Evolutionary conservation across 108 stramenopile species (phyloP).

Genomic region (Cyclostephanos tholiformis): DNA sequence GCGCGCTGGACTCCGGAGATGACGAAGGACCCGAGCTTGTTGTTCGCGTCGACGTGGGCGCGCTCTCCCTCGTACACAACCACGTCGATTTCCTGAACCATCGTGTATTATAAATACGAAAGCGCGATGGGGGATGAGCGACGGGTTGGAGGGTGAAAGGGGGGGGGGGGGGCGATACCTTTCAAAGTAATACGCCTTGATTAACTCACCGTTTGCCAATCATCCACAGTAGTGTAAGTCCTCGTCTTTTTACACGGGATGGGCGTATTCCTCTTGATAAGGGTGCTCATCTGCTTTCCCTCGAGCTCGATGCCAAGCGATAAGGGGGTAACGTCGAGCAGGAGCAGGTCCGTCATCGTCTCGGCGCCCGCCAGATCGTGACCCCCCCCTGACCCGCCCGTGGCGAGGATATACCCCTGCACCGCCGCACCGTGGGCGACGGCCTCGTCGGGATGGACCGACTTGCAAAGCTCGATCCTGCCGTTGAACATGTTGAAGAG

Average conservation of each 20-base stretch:
- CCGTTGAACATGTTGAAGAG: conserved; percentile 69
- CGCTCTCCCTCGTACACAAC: conserved; percentile 89
- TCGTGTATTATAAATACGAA: background rate
- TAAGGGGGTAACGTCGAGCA: conserved; percentile 89
- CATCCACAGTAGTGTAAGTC: conserved; percentile 73
- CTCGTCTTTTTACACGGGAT: conserved; percentile 76
- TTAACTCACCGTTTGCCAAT: conserved; percentile 77
- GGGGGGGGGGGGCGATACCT: background rate
- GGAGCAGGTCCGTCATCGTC: conserved; percentile 68
- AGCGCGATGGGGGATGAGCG: background rate
- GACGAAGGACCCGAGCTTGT: conserved; percentile 84
- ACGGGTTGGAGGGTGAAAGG: background rate
- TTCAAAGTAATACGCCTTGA: conserved; percentile 8
- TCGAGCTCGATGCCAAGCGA: conserved; percentile 85
- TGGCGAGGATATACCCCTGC: conserved; percentile 71
- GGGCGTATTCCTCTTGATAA: conserved; percentile 74
- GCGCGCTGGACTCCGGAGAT: conserved; percentile 83
- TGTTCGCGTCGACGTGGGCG: conserved; percentile 77
- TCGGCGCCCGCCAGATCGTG: conserved; percentile 60
- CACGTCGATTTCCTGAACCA: conserved; percentile 67
- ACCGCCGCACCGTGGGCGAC: conserved; percentile 80
- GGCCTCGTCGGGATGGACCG: conserved; percentile 77
- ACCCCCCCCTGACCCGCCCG: conserved; percentile 63
- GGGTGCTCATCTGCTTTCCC: conserved; percentile 70
- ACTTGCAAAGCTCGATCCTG: conserved; percentile 69